A percentile compares a stretch with the other conserved stretches of the same genome.
Conservation (phyloP, 1,284 basidiomycete genomes). For the Trichosporon faecale region DNA sequence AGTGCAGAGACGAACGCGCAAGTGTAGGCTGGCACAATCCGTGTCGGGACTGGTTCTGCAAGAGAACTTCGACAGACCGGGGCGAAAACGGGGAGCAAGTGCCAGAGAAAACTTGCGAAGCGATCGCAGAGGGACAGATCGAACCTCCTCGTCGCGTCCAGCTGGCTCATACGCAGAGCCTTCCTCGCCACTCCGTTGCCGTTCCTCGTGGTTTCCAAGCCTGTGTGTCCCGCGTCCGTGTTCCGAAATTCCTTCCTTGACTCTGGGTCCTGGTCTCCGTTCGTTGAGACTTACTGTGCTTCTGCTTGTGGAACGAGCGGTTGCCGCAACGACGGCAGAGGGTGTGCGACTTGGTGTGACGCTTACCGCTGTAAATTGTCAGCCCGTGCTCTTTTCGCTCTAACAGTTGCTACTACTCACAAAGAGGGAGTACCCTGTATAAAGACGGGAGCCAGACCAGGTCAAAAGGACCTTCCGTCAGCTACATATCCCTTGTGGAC, state of each 20-base stretch:
- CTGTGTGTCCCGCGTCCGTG: background rate
- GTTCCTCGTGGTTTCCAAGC: background rate
- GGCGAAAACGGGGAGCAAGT: too few species aligned
- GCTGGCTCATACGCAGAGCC: too few species aligned
- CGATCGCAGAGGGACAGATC: background rate
- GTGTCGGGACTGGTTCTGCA: too few species aligned
- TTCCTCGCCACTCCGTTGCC: background rate
- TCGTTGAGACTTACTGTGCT: constrained; percentile 70
- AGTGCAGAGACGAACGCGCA: too few species aligned
- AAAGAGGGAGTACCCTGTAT: constrained; percentile 82
- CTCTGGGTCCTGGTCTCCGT: background rate
- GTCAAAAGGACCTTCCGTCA: constrained; percentile 55
- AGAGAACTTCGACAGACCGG: too few species aligned
- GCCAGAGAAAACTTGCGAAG: background rate
- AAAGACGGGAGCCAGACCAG: constrained; percentile 61
- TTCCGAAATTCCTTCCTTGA: background rate
- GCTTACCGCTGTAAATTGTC: constrained; percentile 65
- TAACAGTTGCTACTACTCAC: constrained; percentile 50
- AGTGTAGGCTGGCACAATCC: too few species aligned
- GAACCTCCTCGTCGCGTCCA: too few species aligned
- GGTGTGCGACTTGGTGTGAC: constrained; percentile 98
- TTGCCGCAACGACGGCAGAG: constrained; percentile 91
- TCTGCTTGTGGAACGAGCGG: constrained; percentile 92
- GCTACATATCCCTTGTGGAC: constrained; percentile 20
- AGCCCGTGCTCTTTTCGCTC: constrained; percentile 2